phyloP scores from a whole-genome alignment of 1,284 basidiomycete species.

The Erythrobasidium hasegawianum region DNA sequence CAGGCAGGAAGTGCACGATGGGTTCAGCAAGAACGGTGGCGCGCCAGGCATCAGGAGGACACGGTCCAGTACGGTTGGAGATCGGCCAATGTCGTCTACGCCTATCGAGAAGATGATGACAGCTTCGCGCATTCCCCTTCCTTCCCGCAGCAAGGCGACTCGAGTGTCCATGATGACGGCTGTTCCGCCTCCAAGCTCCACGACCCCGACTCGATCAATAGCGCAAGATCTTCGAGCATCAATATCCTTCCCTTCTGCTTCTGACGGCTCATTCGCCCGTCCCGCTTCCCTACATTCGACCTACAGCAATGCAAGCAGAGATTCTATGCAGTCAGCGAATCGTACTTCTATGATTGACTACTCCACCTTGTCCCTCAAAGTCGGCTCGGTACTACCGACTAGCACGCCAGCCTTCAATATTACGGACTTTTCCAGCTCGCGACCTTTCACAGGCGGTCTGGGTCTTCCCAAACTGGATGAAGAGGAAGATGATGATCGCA shows the following conservation, averaged over 20 bases:
- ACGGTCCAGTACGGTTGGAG: conserved; percentile 26
- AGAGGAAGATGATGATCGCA: conserved; percentile 28
- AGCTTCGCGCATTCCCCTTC: conserved; percentile 17
- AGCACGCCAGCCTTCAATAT: not conserved
- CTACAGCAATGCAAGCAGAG: not conserved
- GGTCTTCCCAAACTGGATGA: conserved; percentile 7
- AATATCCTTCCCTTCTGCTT: conserved; percentile 2
- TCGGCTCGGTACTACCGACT: not conserved
- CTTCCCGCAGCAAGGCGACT: conserved; percentile 16
- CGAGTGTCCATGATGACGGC: conserved; percentile 23
- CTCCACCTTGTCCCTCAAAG: not conserved
- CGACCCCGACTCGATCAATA: conserved; percentile 4
- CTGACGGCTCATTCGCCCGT: not conserved
- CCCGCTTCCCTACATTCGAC: not conserved
- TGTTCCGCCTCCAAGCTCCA: conserved; percentile 1
- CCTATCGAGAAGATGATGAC: conserved; percentile 20
- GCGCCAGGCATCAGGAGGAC: not conserved
- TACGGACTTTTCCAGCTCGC: not conserved
- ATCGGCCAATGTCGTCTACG: conserved; percentile 2
- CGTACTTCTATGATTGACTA: conserved; percentile 7
- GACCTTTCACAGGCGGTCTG: conserved; percentile 11
- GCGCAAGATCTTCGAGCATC: conserved; percentile 23
- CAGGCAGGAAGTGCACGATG: too few relatives aligned
- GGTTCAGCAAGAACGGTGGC: not conserved
- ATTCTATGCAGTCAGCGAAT: not conserved